Percentiles rank a stretch among this genome's conserved stretches.
phyloP scores from a whole-genome alignment of 2,329 filamentous ascomycete species.

The Aspergillus felis region DNA sequence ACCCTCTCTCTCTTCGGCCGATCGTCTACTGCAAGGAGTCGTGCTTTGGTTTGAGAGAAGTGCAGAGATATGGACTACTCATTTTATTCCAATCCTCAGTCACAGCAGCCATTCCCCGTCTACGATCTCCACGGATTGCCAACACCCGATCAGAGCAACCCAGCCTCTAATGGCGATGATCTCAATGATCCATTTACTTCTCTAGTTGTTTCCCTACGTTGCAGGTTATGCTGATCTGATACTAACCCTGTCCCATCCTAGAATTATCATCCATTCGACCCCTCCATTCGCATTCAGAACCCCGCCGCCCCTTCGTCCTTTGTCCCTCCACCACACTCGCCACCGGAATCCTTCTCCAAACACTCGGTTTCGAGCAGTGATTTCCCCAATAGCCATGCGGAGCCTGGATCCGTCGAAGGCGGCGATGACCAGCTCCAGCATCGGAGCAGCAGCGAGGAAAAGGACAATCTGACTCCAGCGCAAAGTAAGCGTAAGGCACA shows the following conservation, averaged over 20 bases:
- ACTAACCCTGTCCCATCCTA: constrained; percentile 16
- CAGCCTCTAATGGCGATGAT: constrained; percentile 41
- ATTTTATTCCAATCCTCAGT: constrained; percentile 44
- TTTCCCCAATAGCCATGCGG: constrained; percentile 14
- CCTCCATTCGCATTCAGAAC: constrained; percentile 34
- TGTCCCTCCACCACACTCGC: constrained; percentile 32
- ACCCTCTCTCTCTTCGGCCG: not conserved
- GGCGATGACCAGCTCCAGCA: constrained; percentile 23
- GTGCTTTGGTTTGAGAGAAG: not conserved
- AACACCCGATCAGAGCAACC: constrained; percentile 36
- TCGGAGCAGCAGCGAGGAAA: constrained; percentile 52
- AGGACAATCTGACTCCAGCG: constrained; percentile 51
- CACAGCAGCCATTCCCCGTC: constrained; percentile 49
- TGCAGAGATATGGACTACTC: constrained; percentile 52
- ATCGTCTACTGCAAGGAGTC: not conserved
- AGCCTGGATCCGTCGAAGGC: constrained; percentile 27
- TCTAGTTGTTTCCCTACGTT: constrained; percentile 13
- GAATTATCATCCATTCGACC: constrained; percentile 36
- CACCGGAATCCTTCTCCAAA: constrained; percentile 33
- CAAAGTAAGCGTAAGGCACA: constrained; percentile 65
- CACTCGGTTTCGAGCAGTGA: constrained; percentile 31
- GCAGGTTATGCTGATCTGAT: not conserved
- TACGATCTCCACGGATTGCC: constrained; percentile 48
- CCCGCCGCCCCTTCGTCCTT: constrained; percentile 25
- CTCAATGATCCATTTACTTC: constrained; percentile 42